These are phyloP conservation scores for Cyclanthera cordifolia DNA, from an alignment of 306 rosid genomes.

Conservation along the genomic window DNA sequence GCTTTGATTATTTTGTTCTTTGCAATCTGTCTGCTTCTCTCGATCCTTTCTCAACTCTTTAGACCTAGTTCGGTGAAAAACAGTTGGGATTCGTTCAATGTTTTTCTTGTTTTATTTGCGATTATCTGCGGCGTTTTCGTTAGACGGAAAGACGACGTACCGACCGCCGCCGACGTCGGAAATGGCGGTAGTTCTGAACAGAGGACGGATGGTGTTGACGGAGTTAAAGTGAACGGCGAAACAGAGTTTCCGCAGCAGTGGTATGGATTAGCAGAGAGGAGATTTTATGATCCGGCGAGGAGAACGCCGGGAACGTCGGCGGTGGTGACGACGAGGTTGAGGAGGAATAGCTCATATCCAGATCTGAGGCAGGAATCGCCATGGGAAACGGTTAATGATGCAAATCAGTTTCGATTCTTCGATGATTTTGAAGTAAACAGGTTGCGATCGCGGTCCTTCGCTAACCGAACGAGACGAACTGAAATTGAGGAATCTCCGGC, in stretches of 20 bases:
- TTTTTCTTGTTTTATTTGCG: conserved; percentile 53
- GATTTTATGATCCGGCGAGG: conserved; percentile 8
- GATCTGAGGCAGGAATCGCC: conserved; percentile 59
- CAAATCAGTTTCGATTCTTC: conserved; percentile 40
- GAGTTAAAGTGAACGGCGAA: conserved; percentile 3
- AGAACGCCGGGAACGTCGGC: conserved; percentile 9
- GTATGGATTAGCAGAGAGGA: conserved; percentile 28
- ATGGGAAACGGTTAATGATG: conserved; percentile 31
- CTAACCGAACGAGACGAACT: not conserved
- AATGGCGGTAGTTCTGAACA: not conserved
- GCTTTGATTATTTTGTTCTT: conserved; percentile 36
- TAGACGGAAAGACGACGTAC: conserved; percentile 39
- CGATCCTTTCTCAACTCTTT: conserved; percentile 34
- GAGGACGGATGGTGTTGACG: conserved; percentile 6
- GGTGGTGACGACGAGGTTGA: conserved; percentile 28
- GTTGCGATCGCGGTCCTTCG: conserved; percentile 13
- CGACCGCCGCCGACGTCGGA: conserved; percentile 8
- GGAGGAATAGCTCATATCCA: conserved; percentile 72
- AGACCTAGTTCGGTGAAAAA: conserved; percentile 47
- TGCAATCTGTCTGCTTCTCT: conserved; percentile 46
- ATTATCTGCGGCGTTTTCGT: conserved; percentile 59
- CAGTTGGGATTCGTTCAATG: conserved; percentile 68
- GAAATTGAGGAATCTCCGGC: not conserved
- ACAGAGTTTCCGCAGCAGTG: conserved; percentile 28
- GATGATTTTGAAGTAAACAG: conserved; percentile 56